phyloP scores from a whole-genome alignment of 176 grass and related monocot species.

The Ananas comosus region DNA sequence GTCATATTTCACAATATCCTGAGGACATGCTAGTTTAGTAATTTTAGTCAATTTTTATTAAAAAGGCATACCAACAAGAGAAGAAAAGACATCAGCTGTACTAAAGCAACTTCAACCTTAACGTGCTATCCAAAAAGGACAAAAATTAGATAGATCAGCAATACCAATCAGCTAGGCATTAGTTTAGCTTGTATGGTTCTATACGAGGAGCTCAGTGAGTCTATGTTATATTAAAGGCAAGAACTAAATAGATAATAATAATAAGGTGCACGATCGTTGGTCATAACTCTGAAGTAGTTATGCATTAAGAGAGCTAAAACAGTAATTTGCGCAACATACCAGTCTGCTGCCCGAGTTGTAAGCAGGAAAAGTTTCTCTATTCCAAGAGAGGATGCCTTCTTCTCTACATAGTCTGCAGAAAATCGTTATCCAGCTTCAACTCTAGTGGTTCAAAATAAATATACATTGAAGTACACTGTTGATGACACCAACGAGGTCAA shows the following conservation, averaged over 20 bases:
- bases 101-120: too few relatives aligned
- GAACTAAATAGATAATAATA: not conserved
- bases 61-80: too few relatives aligned
- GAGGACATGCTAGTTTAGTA: too few relatives aligned
- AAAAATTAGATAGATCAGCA: too few relatives aligned
- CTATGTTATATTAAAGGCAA: not conserved
- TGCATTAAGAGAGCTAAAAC: not conserved
- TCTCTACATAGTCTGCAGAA: conserved; percentile 76
- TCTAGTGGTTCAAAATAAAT: not conserved
- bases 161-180: not conserved
- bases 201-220: not conserved
- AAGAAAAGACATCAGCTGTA: too few relatives aligned
- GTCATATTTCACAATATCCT: too few relatives aligned
- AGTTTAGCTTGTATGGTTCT: not conserved
- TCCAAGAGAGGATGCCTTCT: conserved; percentile 76
- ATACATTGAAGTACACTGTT: not conserved
- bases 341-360: conserved; percentile 83
- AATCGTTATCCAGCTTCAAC: not conserved
- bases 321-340: conserved; percentile 38
- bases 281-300: not conserved
- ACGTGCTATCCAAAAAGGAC: too few relatives aligned
- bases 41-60: too few relatives aligned
- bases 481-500: not conserved
- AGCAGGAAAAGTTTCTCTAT: conserved; percentile 90
- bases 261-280: not conserved